These are phyloP conservation scores for Gymnopus androsaceus DNA, from an alignment of 1,284 basidiomycete species.

Conservation along the genomic window DNA sequence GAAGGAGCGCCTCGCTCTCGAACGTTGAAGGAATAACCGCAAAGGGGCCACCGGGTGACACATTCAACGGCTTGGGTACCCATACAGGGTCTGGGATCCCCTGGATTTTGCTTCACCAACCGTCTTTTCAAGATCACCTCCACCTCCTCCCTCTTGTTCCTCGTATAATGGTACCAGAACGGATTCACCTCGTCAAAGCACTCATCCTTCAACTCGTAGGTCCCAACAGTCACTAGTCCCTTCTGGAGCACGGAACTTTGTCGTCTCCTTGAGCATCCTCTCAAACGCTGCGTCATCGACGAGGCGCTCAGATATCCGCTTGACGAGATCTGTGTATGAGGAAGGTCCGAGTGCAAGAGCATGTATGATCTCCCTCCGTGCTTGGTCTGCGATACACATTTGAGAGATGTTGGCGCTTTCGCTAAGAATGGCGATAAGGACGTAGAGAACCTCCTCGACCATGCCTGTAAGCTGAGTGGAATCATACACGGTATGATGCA, in stretches of 20 bases:
- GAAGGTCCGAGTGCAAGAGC: constrained; percentile 87
- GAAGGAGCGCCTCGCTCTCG: constrained; percentile 68
- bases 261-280: constrained; percentile 76
- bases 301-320: constrained; percentile 88
- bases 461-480: constrained; percentile 75
- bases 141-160: constrained; percentile 95
- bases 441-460: constrained; percentile 90
- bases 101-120: constrained; percentile 62
- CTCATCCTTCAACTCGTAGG: constrained; percentile 87
- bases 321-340: constrained; percentile 90
- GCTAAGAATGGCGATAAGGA: constrained; percentile 85
- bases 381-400: constrained; percentile 66
- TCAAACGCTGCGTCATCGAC: constrained; percentile 88
- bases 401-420: constrained; percentile 81
- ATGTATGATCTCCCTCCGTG: constrained; percentile 89
- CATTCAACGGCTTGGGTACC: constrained; percentile 68
- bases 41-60: constrained; percentile 67
- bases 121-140: constrained; percentile 76
- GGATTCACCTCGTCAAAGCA: constrained; percentile 89
- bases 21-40: constrained; percentile 58
- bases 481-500: constrained; percentile 66
- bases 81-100: constrained; percentile 70
- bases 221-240: constrained; percentile 77
- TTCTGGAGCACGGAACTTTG: constrained; percentile 84
- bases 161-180: constrained; percentile 94